These are phyloP conservation scores for Zoysia pacifica DNA, from an alignment of 176 grass and related monocot genomes.

Conservation along the genomic window DNA sequence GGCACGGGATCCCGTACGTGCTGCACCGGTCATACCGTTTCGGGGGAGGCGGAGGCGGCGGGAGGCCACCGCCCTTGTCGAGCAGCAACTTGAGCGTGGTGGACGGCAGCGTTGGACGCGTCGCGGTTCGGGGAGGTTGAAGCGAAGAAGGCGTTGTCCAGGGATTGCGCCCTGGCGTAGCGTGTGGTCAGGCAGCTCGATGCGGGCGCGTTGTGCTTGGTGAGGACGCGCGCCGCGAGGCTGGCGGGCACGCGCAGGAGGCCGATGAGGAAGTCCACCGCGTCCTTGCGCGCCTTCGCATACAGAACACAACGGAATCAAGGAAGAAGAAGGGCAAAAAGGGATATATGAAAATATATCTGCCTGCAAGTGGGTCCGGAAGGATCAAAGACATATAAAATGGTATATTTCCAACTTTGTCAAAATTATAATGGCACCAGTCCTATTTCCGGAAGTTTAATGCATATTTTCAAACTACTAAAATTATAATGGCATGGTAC, in stretches of 20 bases:
- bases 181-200: conserved; percentile 45
- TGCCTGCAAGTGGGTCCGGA: too few relatives aligned
- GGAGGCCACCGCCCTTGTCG: not conserved
- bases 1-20: not conserved
- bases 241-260: conserved; percentile 64
- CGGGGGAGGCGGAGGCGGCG: not conserved
- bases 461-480: too few relatives aligned
- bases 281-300: conserved; percentile 68
- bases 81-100: conserved; percentile 35
- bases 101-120: conserved; percentile 29
- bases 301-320: conserved; percentile 55
- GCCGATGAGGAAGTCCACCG: conserved; percentile 74
- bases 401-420: too few relatives aligned
- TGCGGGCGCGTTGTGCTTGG: not conserved
- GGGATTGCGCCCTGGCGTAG: conserved; percentile 44
- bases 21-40: conserved; percentile 44
- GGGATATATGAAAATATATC: too few relatives aligned
- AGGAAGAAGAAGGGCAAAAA: too few relatives aligned
- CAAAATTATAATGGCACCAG: too few relatives aligned
- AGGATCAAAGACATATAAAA: too few relatives aligned
- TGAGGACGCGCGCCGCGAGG: conserved; percentile 48
- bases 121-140: conserved; percentile 28
- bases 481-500: too few relatives aligned
- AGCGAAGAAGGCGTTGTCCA: conserved; percentile 51
- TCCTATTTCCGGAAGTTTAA: too few relatives aligned